Percentiles rank a stretch among this genome's conserved stretches.
phyloP scores from a whole-genome alignment of 1,139 yeast genomes.

The Magnusiomyces magnusii region DNA sequence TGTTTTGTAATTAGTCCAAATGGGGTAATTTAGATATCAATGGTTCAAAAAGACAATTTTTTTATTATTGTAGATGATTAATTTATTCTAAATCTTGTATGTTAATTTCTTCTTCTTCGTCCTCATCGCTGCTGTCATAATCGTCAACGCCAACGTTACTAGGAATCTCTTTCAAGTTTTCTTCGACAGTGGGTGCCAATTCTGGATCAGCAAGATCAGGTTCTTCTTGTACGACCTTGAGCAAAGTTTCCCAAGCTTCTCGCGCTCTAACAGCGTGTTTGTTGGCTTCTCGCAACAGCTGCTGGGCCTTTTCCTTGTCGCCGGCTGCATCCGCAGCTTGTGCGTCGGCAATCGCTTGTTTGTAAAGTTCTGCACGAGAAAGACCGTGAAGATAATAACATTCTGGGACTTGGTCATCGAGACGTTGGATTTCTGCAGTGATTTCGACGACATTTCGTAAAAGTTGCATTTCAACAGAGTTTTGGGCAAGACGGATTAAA shows the following conservation, averaged over 20 bases:
- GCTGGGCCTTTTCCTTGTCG: conserved; percentile 11
- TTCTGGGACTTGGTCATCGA: conserved; percentile 79
- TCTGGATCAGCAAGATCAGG: conserved; percentile 27
- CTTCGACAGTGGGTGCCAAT: conserved; percentile 26
- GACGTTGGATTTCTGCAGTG: conserved; percentile 55
- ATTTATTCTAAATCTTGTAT: conserved; percentile 11
- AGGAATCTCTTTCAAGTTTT: conserved; percentile 36
- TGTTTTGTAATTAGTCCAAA: too few species aligned
- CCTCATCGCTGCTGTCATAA: conserved; percentile 24
- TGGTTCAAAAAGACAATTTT: too few species aligned
- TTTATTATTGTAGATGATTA: neutral
- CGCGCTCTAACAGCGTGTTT: conserved; percentile 30
- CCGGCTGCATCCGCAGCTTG: conserved; percentile 16
- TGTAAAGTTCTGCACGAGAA: conserved; percentile 47
- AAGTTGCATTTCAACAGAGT: conserved; percentile 58
- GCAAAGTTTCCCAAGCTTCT: conserved; percentile 28
- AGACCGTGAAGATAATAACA: conserved; percentile 76
- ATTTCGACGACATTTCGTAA: conserved; percentile 59
- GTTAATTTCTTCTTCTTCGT: conserved; percentile 16
- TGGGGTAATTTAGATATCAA: too few species aligned
- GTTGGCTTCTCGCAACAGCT: conserved; percentile 15
- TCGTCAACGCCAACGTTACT: conserved; percentile 22
- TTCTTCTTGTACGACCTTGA: conserved; percentile 22
- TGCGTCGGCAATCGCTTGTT: conserved; percentile 8
- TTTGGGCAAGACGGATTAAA: conserved; percentile 56